phyloP scores from a whole-genome alignment of 176 grass and related monocot species.

The Musa acuminata region DNA sequence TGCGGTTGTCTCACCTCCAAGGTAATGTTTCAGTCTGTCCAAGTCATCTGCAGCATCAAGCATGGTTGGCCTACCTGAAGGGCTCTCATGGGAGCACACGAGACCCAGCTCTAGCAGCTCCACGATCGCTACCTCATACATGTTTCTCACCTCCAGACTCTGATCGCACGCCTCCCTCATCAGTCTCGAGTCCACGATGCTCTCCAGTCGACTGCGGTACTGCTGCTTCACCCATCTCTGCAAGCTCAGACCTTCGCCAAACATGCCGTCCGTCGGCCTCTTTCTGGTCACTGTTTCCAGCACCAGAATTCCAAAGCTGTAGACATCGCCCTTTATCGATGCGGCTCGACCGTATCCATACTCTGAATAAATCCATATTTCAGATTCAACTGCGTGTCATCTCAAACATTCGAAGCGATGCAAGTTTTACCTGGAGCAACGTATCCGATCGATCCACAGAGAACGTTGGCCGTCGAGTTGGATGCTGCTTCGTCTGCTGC shows the following conservation, averaged over 20 bases:
- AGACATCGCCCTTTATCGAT: slow-evolving; percentile 38
- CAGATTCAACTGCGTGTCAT: background rate
- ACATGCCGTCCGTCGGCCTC: slow-evolving; percentile 42
- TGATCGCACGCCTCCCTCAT: background rate
- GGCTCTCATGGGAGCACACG: slow-evolving; percentile 15
- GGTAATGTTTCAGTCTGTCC: background rate
- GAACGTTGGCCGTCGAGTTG: slow-evolving; percentile 7
- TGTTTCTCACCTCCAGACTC: background rate
- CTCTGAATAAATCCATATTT: slow-evolving; percentile 20
- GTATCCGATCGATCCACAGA: slow-evolving; percentile 25
- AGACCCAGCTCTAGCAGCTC: slow-evolving; percentile 18
- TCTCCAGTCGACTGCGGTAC: slow-evolving; percentile 20
- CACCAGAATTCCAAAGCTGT: slow-evolving; percentile 49
- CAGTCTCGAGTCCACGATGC: slow-evolving; percentile 18
- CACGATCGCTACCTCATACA: slow-evolving; percentile 10
- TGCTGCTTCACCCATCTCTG: slow-evolving; percentile 34
- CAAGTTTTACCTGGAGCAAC: slow-evolving; percentile 22
- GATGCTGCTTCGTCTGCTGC: background rate
- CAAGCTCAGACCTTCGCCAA: slow-evolving; percentile 28
- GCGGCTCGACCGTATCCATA: slow-evolving; percentile 33
- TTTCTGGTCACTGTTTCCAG: slow-evolving; percentile 47
- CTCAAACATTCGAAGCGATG: background rate
- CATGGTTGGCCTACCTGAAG: slow-evolving; percentile 12
- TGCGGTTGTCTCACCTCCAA: slow-evolving; percentile 5
- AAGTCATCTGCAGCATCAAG: slow-evolving; percentile 21